A percentile compares a stretch with the other conserved stretches of the same genome.
phyloP scores from a whole-genome alignment of 2,329 filamentous ascomycete genomes.

The Nemania sp. region DNA sequence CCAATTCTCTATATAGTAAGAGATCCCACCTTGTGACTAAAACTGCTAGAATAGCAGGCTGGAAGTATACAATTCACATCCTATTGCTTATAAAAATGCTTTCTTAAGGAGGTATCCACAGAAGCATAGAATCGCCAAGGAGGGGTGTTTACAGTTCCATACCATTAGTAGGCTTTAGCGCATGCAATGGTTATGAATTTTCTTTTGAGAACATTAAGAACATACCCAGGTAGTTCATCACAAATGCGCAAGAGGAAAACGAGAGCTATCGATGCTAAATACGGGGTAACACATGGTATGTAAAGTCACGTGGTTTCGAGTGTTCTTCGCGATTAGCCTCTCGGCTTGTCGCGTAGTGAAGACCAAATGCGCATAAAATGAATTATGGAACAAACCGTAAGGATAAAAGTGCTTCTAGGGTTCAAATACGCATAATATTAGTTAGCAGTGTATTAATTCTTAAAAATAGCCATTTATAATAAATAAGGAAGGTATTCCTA shows the following conservation, averaged over 20 bases:
- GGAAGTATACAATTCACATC: background rate
- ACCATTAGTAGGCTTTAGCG: constrained; percentile 37
- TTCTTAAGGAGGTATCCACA: background rate
- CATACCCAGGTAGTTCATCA: background rate
- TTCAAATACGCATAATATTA: background rate
- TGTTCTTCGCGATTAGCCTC: constrained; percentile 42
- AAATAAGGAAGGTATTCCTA: background rate
- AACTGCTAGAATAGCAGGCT: constrained; percentile 15
- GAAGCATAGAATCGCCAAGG: too few relatives aligned
- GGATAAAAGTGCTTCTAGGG: background rate
- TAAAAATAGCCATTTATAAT: background rate
- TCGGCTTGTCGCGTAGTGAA: constrained; percentile 36
- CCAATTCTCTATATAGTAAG: constrained; percentile 30
- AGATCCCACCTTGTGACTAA: constrained; percentile 24
- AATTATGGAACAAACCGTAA: background rate
- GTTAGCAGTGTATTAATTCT: too few relatives aligned
- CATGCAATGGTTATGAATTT: background rate
- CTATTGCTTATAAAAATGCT: background rate
- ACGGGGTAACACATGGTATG: constrained; percentile 1
- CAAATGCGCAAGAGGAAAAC: constrained; percentile 15
- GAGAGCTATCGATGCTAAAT: constrained; percentile 5
- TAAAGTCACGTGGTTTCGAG: constrained; percentile 47
- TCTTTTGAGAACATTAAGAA: constrained; percentile 20
- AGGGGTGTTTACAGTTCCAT: too few relatives aligned
- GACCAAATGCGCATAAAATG: constrained; percentile 15